Evolutionary conservation across 1,139 yeast genomes (phyloP).

Genomic region (Hyphopichia pseudoburtonii): DNA sequence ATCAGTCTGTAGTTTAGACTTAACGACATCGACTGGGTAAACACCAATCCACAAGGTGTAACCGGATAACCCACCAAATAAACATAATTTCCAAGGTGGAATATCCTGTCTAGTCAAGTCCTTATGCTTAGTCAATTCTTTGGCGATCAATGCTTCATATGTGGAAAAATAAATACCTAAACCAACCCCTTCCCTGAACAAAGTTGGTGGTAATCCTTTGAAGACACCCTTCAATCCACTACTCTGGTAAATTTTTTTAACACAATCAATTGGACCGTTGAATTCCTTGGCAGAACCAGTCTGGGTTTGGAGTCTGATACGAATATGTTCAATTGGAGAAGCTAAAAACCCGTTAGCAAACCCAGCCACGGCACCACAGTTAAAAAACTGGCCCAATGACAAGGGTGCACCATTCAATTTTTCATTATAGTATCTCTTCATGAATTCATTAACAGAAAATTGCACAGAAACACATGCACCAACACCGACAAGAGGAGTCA

Average conservation of each 20-base stretch:
- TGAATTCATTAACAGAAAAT: constrained; percentile 84
- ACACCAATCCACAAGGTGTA: constrained; percentile 78
- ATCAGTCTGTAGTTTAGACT: constrained; percentile 86
- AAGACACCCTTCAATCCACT: constrained; percentile 64
- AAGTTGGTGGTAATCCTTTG: constrained; percentile 78
- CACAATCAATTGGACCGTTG: constrained; percentile 80
- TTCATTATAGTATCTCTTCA: constrained; percentile 72
- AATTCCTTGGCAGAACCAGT: constrained; percentile 49
- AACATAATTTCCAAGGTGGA: constrained; percentile 82
- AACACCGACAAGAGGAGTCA: constrained; percentile 82
- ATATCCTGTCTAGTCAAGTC: constrained; percentile 59
- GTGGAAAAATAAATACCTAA: constrained; percentile 87
- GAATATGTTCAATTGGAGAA: constrained; percentile 88
- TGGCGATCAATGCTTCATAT: constrained; percentile 78
- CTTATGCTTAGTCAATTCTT: constrained; percentile 44
- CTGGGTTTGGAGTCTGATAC: constrained; percentile 89
- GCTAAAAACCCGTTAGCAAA: constrained; percentile 85
- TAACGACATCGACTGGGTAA: constrained; percentile 84
- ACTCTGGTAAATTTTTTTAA: constrained; percentile 52
- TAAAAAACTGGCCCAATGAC: constrained; percentile 60
- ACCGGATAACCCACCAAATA: constrained; percentile 84
- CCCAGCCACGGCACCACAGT: constrained; percentile 87
- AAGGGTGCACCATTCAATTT: constrained; percentile 41
- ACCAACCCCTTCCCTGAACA: constrained; percentile 81
- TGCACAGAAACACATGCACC: constrained; percentile 90